These are phyloP conservation scores for Durusdinium trenchii DNA, from an alignment of 73 alveolate genomes.

Conservation along the genomic window DNA sequence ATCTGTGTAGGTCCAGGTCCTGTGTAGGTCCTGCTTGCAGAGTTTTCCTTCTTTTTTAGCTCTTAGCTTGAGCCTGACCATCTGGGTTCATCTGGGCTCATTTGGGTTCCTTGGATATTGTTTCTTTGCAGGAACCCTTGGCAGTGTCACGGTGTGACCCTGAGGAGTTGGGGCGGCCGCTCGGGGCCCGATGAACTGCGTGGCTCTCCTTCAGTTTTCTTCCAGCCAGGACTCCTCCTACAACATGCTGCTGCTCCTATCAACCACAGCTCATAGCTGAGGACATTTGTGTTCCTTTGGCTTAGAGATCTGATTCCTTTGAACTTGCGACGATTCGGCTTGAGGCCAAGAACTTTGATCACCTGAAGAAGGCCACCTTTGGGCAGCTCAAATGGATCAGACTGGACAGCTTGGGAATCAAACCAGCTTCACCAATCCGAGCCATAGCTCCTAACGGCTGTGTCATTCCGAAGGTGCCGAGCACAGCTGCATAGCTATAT, in stretches of 20 bases:
- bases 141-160: constrained; percentile 34
- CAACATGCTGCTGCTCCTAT: constrained; percentile 65
- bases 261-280: background rate
- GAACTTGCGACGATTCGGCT: too few relatives aligned
- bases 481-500: background rate
- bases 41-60: too few relatives aligned
- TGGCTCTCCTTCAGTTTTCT: background rate
- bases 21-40: background rate
- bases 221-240: constrained; percentile 27
- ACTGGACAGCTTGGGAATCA: background rate
- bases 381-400: background rate
- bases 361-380: constrained; percentile 30
- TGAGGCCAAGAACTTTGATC: constrained; percentile 38
- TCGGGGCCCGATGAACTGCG: background rate
- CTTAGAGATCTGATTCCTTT: background rate
- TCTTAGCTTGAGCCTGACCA: too few relatives aligned
- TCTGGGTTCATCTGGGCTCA: too few relatives aligned
- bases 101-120: background rate
- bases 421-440: background rate
- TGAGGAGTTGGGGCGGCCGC: constrained; percentile 33
- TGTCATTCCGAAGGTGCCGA: background rate
- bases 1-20: too few relatives aligned
- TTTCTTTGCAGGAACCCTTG: constrained; percentile 12
- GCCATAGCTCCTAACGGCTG: background rate
- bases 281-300: background rate